Base-by-base conservation (phyloP, 805 yeast genomes). In the Lipomyces mesembrius region DNA sequence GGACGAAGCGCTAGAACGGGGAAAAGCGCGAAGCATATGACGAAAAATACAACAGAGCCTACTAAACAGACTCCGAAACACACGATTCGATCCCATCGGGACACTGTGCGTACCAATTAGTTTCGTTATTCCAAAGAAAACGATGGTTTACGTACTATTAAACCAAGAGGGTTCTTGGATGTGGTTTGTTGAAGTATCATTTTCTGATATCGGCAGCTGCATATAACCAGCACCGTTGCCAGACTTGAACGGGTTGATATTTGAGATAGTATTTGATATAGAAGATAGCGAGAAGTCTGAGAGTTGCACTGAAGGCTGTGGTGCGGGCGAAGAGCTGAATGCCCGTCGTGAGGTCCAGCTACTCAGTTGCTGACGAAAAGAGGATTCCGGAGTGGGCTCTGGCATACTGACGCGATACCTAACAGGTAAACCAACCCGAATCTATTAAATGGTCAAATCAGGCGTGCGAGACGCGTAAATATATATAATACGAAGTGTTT, bases 1-100 rank as follows among this genome's bases (percentile, higher is more conserved):
- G 98, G 99, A 72, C 90, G 88, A 60, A 92, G 79, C 1, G 97
- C 93, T 70, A 95, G 80, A 17, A 94, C 92, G 0, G 99, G 99
- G 77, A 95, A 88, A 73, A 94, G 79, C 58, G 92, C 86, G 69
- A 94, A 85, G 71, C 97, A 91, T 34, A 94, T 77, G 12, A 87
- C 83, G 77, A 94, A 95, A 75, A 97, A 92, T 1, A 89, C 86
- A n/a, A 84, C 79, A 0, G 97, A 85, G 0, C 93, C 95, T 0
- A 85, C 82, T 3, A 95, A 79, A 73, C 96, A 91, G 62, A 89
- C 85, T 25, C 87, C 84, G 74, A 95, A 94, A 3, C 94, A 87
- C 34, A 91, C 76, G 34, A 92, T 79, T 62, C 97, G 81, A 75
- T 95, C 99, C 77, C 93, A 85, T 67, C 96, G 80, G 11, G 95